These are phyloP conservation scores for Wickerhamiella spandovensis DNA, from an alignment of 805 yeast species.

Conservation along the genomic window DNA sequence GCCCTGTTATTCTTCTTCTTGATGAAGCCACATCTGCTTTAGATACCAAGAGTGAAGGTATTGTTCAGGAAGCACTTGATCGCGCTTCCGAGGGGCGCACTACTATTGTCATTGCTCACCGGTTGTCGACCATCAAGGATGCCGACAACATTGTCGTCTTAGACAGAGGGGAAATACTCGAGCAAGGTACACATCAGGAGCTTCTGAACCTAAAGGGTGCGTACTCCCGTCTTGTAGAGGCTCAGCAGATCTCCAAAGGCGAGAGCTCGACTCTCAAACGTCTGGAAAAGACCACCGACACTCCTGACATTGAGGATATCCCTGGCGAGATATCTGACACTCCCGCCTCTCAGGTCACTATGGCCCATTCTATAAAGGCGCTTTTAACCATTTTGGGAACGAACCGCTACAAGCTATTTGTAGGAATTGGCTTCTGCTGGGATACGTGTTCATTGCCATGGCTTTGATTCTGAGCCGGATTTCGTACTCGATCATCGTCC, in stretches of 20 bases:
- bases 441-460: conserved; percentile 28
- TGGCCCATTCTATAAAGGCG: conserved; percentile 6
- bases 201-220: conserved; percentile 22
- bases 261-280: conserved; percentile 5
- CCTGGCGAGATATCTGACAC: no score
- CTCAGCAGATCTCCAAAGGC: conserved; percentile 21
- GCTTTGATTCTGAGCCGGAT: conserved; percentile 27
- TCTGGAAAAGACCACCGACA: conserved; percentile 6
- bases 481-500: conserved; percentile 24
- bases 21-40: conserved; percentile 55
- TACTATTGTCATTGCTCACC: conserved; percentile 45
- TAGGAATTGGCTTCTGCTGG: conserved; percentile 21
- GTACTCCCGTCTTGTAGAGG: conserved; percentile 25
- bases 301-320: no score
- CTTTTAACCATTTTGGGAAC: conserved; percentile 17
- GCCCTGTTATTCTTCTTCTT: conserved; percentile 43
- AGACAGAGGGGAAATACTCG: conserved; percentile 37
- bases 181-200: conserved; percentile 31
- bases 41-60: conserved; percentile 34
- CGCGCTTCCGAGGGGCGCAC: conserved; percentile 29
- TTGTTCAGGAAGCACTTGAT: conserved; percentile 30
- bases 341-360: no score
- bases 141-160: conserved; percentile 44
- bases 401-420: conserved; percentile 17
- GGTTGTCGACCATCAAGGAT: conserved; percentile 42